Base-by-base conservation (phyloP, 2,329 filamentous ascomycete genomes). In the Incumbomyces lentus region DNA sequence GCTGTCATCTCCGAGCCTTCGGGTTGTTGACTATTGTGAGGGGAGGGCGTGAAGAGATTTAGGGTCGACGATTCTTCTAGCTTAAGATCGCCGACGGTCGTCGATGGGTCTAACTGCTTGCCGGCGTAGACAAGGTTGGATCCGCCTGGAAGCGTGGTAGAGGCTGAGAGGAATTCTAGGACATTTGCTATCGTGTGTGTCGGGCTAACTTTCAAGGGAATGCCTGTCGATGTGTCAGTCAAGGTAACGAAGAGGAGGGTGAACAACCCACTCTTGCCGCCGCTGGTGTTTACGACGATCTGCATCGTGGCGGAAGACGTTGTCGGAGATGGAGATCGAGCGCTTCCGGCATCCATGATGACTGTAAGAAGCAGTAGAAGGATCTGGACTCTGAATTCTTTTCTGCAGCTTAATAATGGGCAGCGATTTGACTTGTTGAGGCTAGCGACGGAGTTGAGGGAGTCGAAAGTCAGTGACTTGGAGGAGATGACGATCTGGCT, bases 121-220 rank as follows among this genome's bases (percentile, higher is more conserved):
- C 75, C 75, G 50, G 74, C 74, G 64, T 75, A 68, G 52, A 76
- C 70, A 52, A 80, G 71, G 58, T 75, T 74, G 46, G 78, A 70
- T 51, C 70, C 64, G 8, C 64, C 55, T 46, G 70, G 63, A 14
- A 74, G 64, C 58, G 72, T 74, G 55, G 73, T 78, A 47, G 75
- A 74, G 31, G 79, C 66, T 39, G 75, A 74, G 59, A 79, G 68
- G 51, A 80, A 71, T 14, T 72, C 71, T 47, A 67, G 69, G 49
- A 80, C 71, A 40, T 74, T 77, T 48, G 68, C 63, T 58, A 79
- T 69, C 31, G 75, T 69, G 37, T 75, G 76, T 33, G 67, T 67
- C 44, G 68, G 54, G 6, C 76, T 74, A 42, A 80, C 66, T 31
- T 72, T 71, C 52, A 79, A 66, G 46, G 76, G 69, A 55, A 79